These are phyloP conservation scores for Urochloa ruziziensis DNA, from an alignment of 176 grass and related monocot species.

Conservation along the genomic window DNA sequence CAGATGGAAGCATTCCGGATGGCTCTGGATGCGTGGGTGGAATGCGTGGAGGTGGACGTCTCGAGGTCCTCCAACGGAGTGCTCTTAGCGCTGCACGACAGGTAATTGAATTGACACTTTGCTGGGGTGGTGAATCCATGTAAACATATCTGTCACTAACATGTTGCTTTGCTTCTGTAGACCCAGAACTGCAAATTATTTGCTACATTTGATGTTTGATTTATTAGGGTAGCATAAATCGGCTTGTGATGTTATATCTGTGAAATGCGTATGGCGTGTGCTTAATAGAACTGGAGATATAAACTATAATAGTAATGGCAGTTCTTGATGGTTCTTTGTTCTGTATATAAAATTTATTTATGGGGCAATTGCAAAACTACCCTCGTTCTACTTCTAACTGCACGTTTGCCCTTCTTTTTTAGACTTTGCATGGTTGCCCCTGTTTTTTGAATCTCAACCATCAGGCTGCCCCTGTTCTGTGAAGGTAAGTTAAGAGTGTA, in stretches of 20 bases:
- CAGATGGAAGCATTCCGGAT: constrained; percentile 79
- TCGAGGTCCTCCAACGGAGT: constrained; percentile 76
- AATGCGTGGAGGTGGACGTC: constrained; percentile 86
- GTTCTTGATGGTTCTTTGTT: not conserved
- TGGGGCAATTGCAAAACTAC: no score
- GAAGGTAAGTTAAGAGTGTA: no score
- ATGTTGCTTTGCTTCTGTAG: not conserved
- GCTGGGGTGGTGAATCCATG: not conserved
- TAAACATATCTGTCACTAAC: not conserved
- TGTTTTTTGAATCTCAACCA: no score
- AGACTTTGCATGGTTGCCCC: no score
- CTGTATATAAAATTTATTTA: no score
- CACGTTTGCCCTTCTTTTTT: no score
- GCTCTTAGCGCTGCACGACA: constrained; percentile 83
- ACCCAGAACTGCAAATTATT: not conserved
- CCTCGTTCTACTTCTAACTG: no score
- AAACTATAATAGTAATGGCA: not conserved
- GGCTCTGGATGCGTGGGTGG: constrained; percentile 64
- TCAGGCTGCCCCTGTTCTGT: no score
- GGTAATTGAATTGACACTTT: constrained; percentile 38
- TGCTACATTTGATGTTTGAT: not conserved
- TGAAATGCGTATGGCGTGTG: not conserved
- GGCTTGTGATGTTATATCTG: not conserved
- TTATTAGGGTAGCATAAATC: no score
- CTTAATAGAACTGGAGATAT: not conserved